phyloP scores from a whole-genome alignment of 495 filamentous ascomycete species.

The Aspergillus diversus region DNA sequence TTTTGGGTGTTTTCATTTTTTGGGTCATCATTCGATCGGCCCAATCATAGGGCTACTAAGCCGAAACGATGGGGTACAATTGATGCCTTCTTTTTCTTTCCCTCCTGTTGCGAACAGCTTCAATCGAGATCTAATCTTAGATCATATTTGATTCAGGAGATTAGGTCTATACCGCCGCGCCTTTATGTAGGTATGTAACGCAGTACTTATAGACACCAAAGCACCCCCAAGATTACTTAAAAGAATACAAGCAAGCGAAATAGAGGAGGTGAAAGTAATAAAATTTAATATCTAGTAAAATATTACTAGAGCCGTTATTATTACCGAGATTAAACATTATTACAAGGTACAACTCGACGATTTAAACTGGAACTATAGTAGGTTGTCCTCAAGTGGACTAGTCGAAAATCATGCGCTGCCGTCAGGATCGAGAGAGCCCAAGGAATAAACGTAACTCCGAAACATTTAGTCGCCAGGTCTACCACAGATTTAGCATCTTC shows the following conservation, averaged over 20 bases:
- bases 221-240: no score
- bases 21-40: background rate
- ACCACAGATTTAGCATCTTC: conserved; percentile 53
- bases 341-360: no score
- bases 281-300: no score
- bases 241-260: no score
- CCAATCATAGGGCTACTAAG: background rate
- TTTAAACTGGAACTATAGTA: no score
- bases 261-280: no score
- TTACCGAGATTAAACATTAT: no score
- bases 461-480: background rate
- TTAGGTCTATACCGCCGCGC: conserved; percentile 5
- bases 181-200: background rate
- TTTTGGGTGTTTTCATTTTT: background rate
- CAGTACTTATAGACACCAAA: no score
- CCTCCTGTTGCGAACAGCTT: background rate
- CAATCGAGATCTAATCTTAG: conserved; percentile 13
- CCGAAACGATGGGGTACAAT: background rate
- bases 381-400: no score
- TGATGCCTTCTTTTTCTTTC: background rate
- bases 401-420: no score
- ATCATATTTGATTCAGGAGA: background rate
- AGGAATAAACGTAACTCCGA: background rate
- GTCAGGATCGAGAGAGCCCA: no score
- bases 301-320: no score